These are phyloP conservation scores for Omphalotus guepiniiformis DNA, from an alignment of 768 basidiomycete genomes.

Conservation along the genomic window DNA sequence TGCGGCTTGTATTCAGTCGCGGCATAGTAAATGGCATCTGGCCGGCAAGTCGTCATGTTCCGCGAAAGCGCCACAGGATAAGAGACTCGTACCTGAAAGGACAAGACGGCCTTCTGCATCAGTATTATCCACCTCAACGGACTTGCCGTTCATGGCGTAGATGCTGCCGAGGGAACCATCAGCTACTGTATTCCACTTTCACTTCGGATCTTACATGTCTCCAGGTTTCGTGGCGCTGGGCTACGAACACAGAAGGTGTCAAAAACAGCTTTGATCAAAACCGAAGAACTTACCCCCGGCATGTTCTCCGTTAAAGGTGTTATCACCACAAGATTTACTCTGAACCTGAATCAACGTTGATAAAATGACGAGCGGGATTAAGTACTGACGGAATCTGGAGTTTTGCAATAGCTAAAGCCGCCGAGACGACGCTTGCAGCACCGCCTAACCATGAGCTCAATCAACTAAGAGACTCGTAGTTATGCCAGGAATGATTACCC, in stretches of 20 bases:
- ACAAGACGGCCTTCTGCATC: conserved; percentile 81
- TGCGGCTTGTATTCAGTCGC: conserved; percentile 74
- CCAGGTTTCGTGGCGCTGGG: conserved; percentile 75
- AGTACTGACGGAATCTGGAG: conserved; percentile 68
- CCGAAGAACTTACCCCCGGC: conserved; percentile 51
- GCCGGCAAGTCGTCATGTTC: background rate
- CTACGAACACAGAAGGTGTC: background rate
- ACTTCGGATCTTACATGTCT: conserved; percentile 55
- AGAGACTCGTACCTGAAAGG: conserved; percentile 60
- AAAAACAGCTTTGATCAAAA: too few relatives aligned
- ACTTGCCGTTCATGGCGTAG: conserved; percentile 87
- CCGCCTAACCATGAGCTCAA: conserved; percentile 42
- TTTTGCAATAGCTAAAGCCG: conserved; percentile 76
- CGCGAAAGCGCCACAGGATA: too few relatives aligned
- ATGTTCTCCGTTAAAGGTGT: conserved; percentile 84
- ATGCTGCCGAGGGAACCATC: conserved; percentile 36
- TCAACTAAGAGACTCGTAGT: background rate
- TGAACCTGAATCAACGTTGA: conserved; percentile 18
- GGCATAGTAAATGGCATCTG: conserved; percentile 83
- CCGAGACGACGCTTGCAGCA: conserved; percentile 71
- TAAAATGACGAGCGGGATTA: background rate
- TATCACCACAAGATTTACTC: conserved; percentile 69
- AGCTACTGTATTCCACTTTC: background rate
- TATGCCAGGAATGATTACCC: conserved; percentile 40
- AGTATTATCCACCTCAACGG: conserved; percentile 83